Conservation (phyloP, 768 basidiomycete genomes). For the Pulveroboletus sp. region DNA sequence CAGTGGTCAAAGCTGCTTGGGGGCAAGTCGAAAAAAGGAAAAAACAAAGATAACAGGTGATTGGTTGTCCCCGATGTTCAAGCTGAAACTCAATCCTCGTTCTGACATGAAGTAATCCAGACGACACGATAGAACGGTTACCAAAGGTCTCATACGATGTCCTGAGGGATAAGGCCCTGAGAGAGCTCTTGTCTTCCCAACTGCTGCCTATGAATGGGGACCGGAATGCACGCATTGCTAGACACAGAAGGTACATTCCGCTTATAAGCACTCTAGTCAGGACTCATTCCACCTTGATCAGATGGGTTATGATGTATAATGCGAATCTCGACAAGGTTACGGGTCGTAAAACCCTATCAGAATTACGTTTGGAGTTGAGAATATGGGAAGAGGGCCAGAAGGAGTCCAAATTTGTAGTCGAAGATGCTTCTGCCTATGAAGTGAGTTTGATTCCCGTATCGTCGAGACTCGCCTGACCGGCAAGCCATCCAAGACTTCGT, state of each 20-base stretch:
- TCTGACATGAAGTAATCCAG: conserved; percentile 21
- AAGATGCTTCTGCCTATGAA: conserved; percentile 37
- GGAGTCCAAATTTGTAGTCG: conserved; percentile 30
- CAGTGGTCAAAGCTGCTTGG: conserved; percentile 43
- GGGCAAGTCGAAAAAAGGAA: conserved; percentile 35
- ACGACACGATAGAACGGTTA: conserved; percentile 41
- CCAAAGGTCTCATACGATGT: conserved; percentile 64
- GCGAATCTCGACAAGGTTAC: conserved; percentile 60
- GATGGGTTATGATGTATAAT: conserved; percentile 69
- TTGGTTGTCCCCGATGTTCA: not conserved
- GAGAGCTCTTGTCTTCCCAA: conserved; percentile 50
- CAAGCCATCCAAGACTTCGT: conserved; percentile 11
- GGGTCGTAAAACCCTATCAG: conserved; percentile 42
- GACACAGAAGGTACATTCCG: conserved; percentile 53
- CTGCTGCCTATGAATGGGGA: conserved; percentile 50
- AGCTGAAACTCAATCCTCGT: conserved; percentile 11
- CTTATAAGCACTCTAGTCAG: too few species aligned
- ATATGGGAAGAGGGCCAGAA: conserved; percentile 54
- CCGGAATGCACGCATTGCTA: conserved; percentile 43
- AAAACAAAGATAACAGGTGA: conserved; percentile 34
- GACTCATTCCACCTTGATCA: conserved; percentile 20
- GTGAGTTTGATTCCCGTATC: conserved; percentile 24
- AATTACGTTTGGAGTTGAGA: conserved; percentile 50
- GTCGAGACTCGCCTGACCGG: not conserved
- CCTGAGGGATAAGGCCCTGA: conserved; percentile 56